Base-by-base conservation (phyloP, 768 basidiomycete species). In the Phylloporus sp. region DNA sequence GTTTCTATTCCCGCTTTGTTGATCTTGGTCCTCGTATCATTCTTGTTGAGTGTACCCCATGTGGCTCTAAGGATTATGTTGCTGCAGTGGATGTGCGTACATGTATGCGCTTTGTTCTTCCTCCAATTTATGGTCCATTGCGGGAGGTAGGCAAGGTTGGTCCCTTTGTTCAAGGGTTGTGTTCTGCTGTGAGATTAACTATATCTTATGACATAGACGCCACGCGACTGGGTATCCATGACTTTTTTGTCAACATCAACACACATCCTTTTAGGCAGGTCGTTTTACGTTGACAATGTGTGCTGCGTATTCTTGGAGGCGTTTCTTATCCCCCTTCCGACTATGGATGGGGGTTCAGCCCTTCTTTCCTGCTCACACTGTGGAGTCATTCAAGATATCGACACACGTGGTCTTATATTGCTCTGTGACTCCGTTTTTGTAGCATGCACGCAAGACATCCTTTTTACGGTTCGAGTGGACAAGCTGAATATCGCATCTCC, bases 201-300 rank as follows among this genome's bases (percentile, higher is more conserved):
- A n/a, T n/a, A n/a, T n/a, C n/a, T n/a, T n/a, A n/a, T n/a, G n/a
- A n/a, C n/a, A n/a, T n/a, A 32, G 31, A 32, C 31, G 11, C 31
- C 31, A 11, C n/a, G n/a, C n/a, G 31, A 32, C 5, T 32, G 31
- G 8, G 15, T 12, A 12, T 10, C 8, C 31, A 8, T 12, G 31
- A 32, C 31, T 32, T 32, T 10, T 7, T 39, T 22, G 8, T 63
- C 62, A 9, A 63, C 62, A 6, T 59, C 56, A 18, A 61, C 62
- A 1, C 62, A 63, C 48, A 26, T 63, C 6, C 18, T 64, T 2
- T 20, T 64, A 4, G 45, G 54, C 6, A 16, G 35, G 29, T 54
- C 56, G 1, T 38, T 47, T 27, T 47, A 31, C 36, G 22, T 10
- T 13, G 6, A 9, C 7, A 4, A 6, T 38, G 5, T 7, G 22